Evolutionary conservation across 2,329 filamentous ascomycete genomes (phyloP), one percentile per base, ranked within the genome.

Genomic region (Pseudonectria buxi): DNA sequence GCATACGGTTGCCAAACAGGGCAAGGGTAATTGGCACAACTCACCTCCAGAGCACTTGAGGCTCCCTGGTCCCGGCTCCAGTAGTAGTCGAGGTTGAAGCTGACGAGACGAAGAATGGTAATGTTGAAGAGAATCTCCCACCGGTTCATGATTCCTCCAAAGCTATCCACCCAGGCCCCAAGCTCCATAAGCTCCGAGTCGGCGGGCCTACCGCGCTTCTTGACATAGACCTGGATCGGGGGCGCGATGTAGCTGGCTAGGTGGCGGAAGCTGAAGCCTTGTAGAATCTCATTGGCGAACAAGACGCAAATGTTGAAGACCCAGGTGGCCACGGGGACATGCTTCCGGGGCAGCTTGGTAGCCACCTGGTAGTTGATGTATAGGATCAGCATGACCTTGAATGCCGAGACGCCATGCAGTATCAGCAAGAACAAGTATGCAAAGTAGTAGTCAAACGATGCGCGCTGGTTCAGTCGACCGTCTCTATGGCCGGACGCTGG

Each of bases 101-200:
- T 95, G 51, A 98, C 88, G 31, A 96, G 70, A 5, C 92, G 81
- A 37, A 98, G 67, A 16, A 96, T 82, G 3, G 90, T 95, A 43
- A 98, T 78, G 55, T 98, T 98, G 72, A 98, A 98, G 5, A 95
- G 72, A n/a, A 98, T 81, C 58, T 96, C 87, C 92, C 92, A 98
- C 40, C 90, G 76, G 0, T 82, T 71, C 56, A 94, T 80, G n/a
- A 98, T 66, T 1, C 92, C 92, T 7, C 86, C 80, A 46, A 83
- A 82, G 34, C 72, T 70, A 61, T 98, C 92, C 12, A 96, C 66
- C 67, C 76, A 84, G 28, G 69, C 66, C 7, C 80, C 88, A 69
- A 82, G 82, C 14, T 69, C 66, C 24, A 75, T 65, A 26, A 80
- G 55, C 3, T 58, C 39, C 7, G 67, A 63, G 13, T 66, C 63